These are phyloP conservation scores for Filobasidium floriforme DNA, from an alignment of 768 basidiomycete species.

Conservation along the genomic window DNA sequence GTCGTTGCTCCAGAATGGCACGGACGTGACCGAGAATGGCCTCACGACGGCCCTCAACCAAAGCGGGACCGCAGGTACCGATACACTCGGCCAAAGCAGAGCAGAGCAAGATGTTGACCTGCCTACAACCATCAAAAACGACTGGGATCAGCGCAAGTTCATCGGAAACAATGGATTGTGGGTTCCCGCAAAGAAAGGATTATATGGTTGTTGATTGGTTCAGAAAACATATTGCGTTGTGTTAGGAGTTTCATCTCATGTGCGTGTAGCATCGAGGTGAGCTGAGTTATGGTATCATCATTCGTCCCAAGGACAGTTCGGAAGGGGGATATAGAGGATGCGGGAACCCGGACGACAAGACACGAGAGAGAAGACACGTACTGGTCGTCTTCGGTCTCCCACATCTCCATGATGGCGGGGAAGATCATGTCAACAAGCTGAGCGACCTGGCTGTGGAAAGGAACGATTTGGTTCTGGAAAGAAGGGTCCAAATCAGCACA, in stretches of 20 bases:
- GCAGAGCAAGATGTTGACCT: constrained; percentile 80
- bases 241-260: constrained; percentile 52
- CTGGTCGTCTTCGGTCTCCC: constrained; percentile 94
- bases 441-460: constrained; percentile 58
- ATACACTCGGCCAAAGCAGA: constrained; percentile 83
- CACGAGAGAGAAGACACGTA: constrained; percentile 49
- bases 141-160: constrained; percentile 10
- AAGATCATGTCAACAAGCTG: constrained; percentile 71
- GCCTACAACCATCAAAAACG: constrained; percentile 49
- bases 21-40: constrained; percentile 69
- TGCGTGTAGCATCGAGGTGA: constrained; percentile 63
- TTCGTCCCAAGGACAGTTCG: constrained; percentile 14
- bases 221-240: constrained; percentile 40
- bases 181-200: neutral
- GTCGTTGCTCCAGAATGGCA: constrained; percentile 85
- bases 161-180: neutral
- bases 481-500: neutral
- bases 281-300: constrained; percentile 65
- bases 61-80: constrained; percentile 80
- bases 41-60: constrained; percentile 69
- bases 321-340: constrained; percentile 11
- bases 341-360: constrained; percentile 1
- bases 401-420: constrained; percentile 72
- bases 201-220: constrained; percentile 29
- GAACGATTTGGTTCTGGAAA: constrained; percentile 29